Base-by-base conservation (phyloP, 2,329 filamentous ascomycete genomes). In the Plectosphaerella plurivora region DNA sequence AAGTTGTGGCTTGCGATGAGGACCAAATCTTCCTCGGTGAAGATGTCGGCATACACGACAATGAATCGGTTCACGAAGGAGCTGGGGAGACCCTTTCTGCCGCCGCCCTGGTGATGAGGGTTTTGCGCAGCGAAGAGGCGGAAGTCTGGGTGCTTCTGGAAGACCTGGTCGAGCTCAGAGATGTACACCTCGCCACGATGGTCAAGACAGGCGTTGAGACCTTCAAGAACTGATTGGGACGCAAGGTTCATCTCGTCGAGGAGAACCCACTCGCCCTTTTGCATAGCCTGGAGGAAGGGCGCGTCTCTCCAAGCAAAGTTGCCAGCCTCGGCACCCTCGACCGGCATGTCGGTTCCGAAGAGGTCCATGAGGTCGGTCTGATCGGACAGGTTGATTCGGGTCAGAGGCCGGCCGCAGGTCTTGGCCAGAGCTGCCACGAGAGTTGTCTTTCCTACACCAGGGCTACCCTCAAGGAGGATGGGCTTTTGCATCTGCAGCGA, bases 1-100 rank as follows among this genome's bases (percentile, higher is more conserved):
- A 90, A 97, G 55, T 89, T 84, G 59, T 87, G 88, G 24, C 79
- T 76, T 46, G 91, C 95, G 57, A 99, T 97, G 46, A 88, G 74
- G 54, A 87, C 79, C 54, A 99, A 72, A 73, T 99, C 94, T 33
- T 89, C 81, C 24, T 87, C 78, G 15, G 81, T 87, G 66, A 99
- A 94, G 5, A 91, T 82, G 64, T 99, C 94, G 53, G 94, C 91
- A 70, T 97, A 97, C 0, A 99, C 95, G 16, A 99, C 93, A 37
- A 95, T 94, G 67, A 99, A 99, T 45, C 95, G 88, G 67, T 99
- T 97, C 56, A 99, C 94, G 63, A 99, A 99, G 1, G 94, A 97
- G 53, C 88, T 89, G 1, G 94, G 94, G 36, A 99, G 75, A 39
- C 94, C 94, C 70, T 99, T 99, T 60, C 94, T 84, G 10, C 94